Base-by-base conservation (phyloP, 805 yeast species). In the Vanderwaltozyma tropicalis region DNA sequence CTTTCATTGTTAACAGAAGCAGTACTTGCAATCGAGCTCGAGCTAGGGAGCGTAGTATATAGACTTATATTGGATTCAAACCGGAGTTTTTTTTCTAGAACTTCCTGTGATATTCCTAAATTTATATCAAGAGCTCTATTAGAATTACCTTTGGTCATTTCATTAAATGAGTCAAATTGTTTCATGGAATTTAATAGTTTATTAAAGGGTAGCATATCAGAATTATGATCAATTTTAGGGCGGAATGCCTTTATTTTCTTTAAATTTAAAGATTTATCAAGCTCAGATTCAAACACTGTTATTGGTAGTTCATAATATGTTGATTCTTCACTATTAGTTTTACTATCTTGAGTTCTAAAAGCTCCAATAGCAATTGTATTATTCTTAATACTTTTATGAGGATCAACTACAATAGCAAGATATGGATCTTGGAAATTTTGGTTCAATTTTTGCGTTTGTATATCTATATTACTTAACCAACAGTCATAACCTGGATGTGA, bases 401-500 rank as follows among this genome's bases (percentile, higher is more conserved):
- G 96, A 59, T 87, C 96, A 36, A 88, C 71, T 7, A 87, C 96
- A 22, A 87, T 66, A 0, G 96, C 96, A 41, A 87, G 65, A 53
- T 83, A 87, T 1, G 96, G 96, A 50, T 87, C 96, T 57, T 87
- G 96, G 53, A 78, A 86, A 40, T 73, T 76, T 60, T 87, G 96
- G 50, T 88, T 86, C 53, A 86, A 69, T 17, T 65, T 54, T 55
- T 89, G 97, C 0, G 97, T 89, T 32, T 83, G 78, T 25, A 92
- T 94, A 60, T 89, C 97, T 28, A 89, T 86, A 4, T 92, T 94
- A 38, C 92, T 79, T 31, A 89, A 61, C 96, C 96, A 89, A 57
- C 96, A 88, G 14, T 96, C 96, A 58, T 87, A 89, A 0, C 96
- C 95, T 0, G 98, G 98, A 59, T 89, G 98, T 69, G 97, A 86